Conservation (phyloP, 371 early-diverging fungal genomes). For the Mucor irregularis region DNA sequence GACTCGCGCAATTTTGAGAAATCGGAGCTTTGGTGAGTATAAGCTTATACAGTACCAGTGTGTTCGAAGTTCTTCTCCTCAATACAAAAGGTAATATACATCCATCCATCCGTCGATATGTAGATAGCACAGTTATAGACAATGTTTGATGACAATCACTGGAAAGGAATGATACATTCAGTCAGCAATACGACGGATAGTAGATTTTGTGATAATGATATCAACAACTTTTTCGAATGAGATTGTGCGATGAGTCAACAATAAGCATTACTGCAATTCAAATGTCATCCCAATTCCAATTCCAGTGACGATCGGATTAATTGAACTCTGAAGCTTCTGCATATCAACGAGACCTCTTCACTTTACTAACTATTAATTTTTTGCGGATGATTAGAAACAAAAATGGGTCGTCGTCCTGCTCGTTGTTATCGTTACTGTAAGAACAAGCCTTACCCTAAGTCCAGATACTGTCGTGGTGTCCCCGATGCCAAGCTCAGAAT, state of each 20-base stretch:
- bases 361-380: too few species aligned
- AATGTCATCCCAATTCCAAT: too few species aligned
- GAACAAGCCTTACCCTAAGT: constrained; percentile 99
- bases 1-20: background rate
- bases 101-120: constrained; percentile 3
- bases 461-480: constrained; percentile 99
- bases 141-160: background rate
- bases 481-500: constrained; percentile 99
- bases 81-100: constrained; percentile 23
- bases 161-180: too few species aligned
- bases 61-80: constrained; percentile 12
- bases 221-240: too few species aligned
- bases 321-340: too few species aligned
- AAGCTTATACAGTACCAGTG: background rate
- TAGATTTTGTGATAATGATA: too few species aligned
- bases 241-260: too few species aligned
- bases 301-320: too few species aligned
- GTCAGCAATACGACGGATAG: too few species aligned
- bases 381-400: constrained; percentile 6
- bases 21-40: background rate
- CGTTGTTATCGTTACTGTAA: constrained; percentile 99
- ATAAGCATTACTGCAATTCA: too few species aligned
- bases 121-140: background rate
- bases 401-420: constrained; percentile 99
- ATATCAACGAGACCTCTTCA: too few species aligned